Evolutionary conservation across 108 stramenopile genomes (phyloP).

Genomic region (Skeletonema marinoi): DNA sequence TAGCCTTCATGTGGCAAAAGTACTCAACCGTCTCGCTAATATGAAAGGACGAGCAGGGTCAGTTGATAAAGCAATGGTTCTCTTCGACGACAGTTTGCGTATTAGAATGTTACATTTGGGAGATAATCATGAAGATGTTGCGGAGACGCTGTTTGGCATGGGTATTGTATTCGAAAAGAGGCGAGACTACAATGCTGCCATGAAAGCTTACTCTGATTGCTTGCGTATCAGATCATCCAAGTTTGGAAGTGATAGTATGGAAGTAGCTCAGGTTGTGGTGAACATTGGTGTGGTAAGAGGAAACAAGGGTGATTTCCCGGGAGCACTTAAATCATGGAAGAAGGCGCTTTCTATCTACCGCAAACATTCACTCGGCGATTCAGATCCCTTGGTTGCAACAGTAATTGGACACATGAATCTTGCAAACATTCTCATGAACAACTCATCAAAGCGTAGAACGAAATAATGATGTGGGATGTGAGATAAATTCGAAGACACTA

Average conservation of each 20-base stretch:
- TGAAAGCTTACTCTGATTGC: constrained; percentile 51
- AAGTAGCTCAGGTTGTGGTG: constrained; percentile 48
- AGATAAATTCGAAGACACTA: too few relatives aligned
- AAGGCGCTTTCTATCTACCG: constrained; percentile 48
- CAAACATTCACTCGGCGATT: constrained; percentile 39
- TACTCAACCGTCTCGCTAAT: constrained; percentile 43
- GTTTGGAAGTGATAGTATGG: constrained; percentile 48
- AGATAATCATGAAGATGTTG: constrained; percentile 49
- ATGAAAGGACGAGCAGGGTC: constrained; percentile 47
- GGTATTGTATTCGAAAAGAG: constrained; percentile 50
- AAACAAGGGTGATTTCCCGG: constrained; percentile 46
- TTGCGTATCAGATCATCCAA: constrained; percentile 44
- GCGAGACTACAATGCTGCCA: constrained; percentile 41
- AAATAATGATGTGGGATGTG: not conserved
- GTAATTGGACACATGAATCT: constrained; percentile 35
- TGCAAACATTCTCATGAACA: constrained; percentile 26
- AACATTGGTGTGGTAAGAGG: constrained; percentile 51
- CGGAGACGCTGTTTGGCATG: constrained; percentile 52
- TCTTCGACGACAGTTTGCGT: constrained; percentile 52
- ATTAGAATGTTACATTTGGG: constrained; percentile 51
- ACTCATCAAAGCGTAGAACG: not conserved
- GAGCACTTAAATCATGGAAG: constrained; percentile 51
- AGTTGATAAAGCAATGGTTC: constrained; percentile 51
- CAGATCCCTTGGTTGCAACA: constrained; percentile 37
- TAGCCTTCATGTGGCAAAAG: constrained; percentile 40